A percentile compares a stretch with the other conserved stretches of the same genome.
Conservation (phyloP, 192 early-diverging fungal genomes). For the Fimicolochytrium jonesii region DNA sequence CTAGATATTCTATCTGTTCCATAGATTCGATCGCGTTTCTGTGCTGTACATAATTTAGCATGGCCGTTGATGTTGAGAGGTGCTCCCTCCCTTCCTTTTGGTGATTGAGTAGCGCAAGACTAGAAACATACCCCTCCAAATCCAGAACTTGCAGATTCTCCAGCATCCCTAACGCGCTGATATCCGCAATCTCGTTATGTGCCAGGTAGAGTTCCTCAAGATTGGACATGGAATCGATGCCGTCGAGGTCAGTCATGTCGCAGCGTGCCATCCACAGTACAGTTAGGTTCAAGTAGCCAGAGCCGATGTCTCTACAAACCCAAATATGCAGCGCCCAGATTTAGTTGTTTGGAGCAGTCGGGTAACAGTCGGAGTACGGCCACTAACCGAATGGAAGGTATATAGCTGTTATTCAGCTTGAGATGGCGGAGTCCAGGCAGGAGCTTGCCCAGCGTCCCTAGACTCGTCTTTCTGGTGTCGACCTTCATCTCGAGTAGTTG, state of each 20-base stretch:
- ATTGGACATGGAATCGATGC: constrained; percentile 27
- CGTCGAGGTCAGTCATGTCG: constrained; percentile 34
- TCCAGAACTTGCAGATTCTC: constrained; percentile 41
- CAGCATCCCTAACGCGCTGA: constrained; percentile 35
- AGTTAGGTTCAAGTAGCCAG: constrained; percentile 37
- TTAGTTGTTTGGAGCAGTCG: too few relatives aligned
- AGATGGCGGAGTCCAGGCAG: constrained; percentile 32
- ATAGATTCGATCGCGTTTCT: constrained; percentile 35
- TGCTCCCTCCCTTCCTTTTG: neutral
- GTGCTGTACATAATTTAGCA: neutral
- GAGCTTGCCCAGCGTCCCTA: constrained; percentile 29
- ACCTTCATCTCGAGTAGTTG: constrained; percentile 35
- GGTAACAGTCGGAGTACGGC: too few relatives aligned
- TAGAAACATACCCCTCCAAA: constrained; percentile 44
- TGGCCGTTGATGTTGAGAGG: neutral
- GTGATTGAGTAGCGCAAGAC: too few relatives aligned
- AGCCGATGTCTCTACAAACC: constrained; percentile 44
- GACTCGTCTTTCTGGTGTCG: constrained; percentile 36
- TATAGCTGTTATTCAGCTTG: constrained; percentile 43
- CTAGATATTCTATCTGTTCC: constrained; percentile 41
- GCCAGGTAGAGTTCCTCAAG: constrained; percentile 41
- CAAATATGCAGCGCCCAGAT: too few relatives aligned
- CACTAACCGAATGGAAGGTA: constrained; percentile 36
- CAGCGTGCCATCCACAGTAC: constrained; percentile 45
- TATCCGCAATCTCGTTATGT: constrained; percentile 40